Evolutionary conservation across 164 flowering plant genomes (phyloP).

Genomic region (Vitis labrusca): DNA sequence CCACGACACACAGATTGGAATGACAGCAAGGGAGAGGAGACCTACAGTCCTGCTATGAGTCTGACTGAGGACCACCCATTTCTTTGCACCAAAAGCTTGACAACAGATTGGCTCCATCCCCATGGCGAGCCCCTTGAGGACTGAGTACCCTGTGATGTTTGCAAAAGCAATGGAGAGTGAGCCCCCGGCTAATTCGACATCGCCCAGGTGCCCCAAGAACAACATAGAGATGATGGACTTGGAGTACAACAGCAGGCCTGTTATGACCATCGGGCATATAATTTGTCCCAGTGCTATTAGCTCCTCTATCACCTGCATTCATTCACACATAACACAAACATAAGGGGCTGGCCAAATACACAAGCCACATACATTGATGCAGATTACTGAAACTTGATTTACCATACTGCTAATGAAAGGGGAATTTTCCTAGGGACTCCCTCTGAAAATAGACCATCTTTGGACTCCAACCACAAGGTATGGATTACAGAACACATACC

Average conservation of each 20-base stretch:
- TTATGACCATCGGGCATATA: constrained; percentile 20
- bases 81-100: constrained; percentile 40
- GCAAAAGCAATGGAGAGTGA: constrained; percentile 32
- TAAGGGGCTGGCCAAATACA: not conserved
- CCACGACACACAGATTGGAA: constrained; percentile 38
- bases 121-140: constrained; percentile 36
- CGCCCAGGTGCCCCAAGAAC: constrained; percentile 31
- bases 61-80: constrained; percentile 16
- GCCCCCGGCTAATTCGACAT: constrained; percentile 32
- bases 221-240: constrained; percentile 32
- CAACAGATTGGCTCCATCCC: constrained; percentile 45
- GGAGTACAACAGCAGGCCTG: constrained; percentile 24
- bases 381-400: not conserved
- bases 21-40: constrained; percentile 21
- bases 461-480: not conserved
- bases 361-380: not conserved
- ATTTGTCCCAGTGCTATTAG: constrained; percentile 26
- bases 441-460: not conserved
- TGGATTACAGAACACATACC: not conserved
- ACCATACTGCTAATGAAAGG: constrained; percentile 1
- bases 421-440: not conserved
- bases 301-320: constrained; percentile 42
- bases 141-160: constrained; percentile 41
- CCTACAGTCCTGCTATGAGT: constrained; percentile 23
- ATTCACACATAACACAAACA: not conserved